Base-by-base conservation (phyloP, 345 rosid species). In the Turritis glabra region DNA sequence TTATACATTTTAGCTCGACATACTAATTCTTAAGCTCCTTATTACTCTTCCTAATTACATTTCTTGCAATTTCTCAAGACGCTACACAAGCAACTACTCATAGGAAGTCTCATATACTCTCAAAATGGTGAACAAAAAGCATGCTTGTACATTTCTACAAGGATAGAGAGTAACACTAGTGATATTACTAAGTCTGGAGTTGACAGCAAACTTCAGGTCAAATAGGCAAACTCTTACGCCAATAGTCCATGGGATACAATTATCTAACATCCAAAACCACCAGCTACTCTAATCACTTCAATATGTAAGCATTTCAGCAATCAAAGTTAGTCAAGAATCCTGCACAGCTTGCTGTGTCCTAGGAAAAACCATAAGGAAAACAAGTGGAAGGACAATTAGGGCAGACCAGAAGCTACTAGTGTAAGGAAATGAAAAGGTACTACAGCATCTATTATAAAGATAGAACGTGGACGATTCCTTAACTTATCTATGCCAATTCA, bases 261-360 rank as follows among this genome's bases (percentile, higher is more conserved):
- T 13, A 64, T 55, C 59, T 64, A 70, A 64, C 37, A 69, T 61
- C 64, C 65, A 69, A 61, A 61, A 69, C 57, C 37, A 76, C 7
- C 56, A 62, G 56, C 56, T 33, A 32, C 23, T 17, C 29, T 18
- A 41, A 30, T 50, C 21, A 67, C 47, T 67, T 67, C 35, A 59
- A 47, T 37, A 66, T 1, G 27, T 22, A 5, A 50, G 43, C 46
- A 67, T 21, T 43, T 22, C 22, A 44, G 27, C 46, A 58, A 56
- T 23, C 35, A 50, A 41, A 21, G 52, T 10, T 52, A 41, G 29
- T 43, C 43, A 69, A 38, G 56, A 25, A 61, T 61, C 69, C 40
- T 17, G 32, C 64, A 76, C 51, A n/a, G 22, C 53, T 41, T 52
- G 51, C 56, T 25, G 21, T 41, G 52, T 35, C 55, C 58, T 61